Percentiles rank a stretch among this genome's conserved stretches.
phyloP scores from a whole-genome alignment of 1,284 basidiomycete species.

The Ganoderma sinense region DNA sequence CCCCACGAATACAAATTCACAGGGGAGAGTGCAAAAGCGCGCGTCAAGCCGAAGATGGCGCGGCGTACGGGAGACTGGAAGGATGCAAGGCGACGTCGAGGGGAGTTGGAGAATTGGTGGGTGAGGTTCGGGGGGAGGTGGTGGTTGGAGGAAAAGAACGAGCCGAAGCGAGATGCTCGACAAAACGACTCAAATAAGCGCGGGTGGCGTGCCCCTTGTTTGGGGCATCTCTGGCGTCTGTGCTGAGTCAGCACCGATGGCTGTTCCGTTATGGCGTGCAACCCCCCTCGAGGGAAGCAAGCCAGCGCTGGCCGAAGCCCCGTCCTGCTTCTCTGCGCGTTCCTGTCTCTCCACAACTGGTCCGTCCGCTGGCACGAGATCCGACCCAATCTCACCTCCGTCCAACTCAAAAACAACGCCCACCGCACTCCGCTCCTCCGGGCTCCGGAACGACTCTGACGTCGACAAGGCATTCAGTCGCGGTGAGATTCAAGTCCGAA shows the following conservation, averaged over 20 bases:
- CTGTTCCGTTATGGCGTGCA: slow-evolving; percentile 12
- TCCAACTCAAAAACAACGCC: slow-evolving; percentile 3
- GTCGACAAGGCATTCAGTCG: background rate
- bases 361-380: slow-evolving; percentile 3
- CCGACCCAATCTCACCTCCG: slow-evolving; percentile 11
- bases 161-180: slow-evolving; percentile 19
- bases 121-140: slow-evolving; percentile 9
- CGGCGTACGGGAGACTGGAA: slow-evolving; percentile 19
- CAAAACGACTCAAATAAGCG: slow-evolving; percentile 26
- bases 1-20: slow-evolving; percentile 29
- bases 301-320: background rate
- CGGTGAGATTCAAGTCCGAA: background rate
- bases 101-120: background rate
- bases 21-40: slow-evolving; percentile 12
- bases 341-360: slow-evolving; percentile 1
- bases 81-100: slow-evolving; percentile 2
- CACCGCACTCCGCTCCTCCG: background rate
- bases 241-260: slow-evolving; percentile 38
- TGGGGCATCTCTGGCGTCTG: slow-evolving; percentile 28
- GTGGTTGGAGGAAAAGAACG: slow-evolving; percentile 25
- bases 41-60: slow-evolving; percentile 6
- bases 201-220: slow-evolving; percentile 22
- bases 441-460: background rate
- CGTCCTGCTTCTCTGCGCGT: slow-evolving; percentile 7
- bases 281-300: background rate